These are phyloP conservation scores for Asterophora lycoperdoides DNA, from an alignment of 768 basidiomycete genomes.

Conservation along the genomic window DNA sequence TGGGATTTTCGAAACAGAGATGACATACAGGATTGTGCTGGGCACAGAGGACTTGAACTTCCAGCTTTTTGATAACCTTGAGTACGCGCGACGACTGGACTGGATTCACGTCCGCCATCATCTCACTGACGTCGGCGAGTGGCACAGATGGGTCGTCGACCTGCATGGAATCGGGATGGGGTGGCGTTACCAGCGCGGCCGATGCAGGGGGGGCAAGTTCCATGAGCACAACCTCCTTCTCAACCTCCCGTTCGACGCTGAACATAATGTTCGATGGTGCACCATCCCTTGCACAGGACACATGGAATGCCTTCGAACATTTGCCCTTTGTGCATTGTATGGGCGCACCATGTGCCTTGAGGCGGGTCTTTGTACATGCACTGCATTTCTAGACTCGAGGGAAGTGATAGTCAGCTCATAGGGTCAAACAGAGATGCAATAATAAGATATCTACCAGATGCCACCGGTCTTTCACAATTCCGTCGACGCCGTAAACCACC, in stretches of 20 bases:
- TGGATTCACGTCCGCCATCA: conserved; percentile 5
- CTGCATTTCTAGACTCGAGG: conserved; percentile 80
- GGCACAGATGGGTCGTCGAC: conserved; percentile 26
- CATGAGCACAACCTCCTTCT: conserved; percentile 75
- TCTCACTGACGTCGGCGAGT: conserved; percentile 6
- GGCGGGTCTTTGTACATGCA: conserved; percentile 65
- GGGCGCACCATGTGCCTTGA: conserved; percentile 71
- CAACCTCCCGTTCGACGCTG: conserved; percentile 59
- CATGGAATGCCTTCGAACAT: conserved; percentile 90
- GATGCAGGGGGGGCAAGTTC: conserved; percentile 31
- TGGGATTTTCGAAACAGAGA: neutral
- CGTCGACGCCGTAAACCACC: conserved; percentile 80
- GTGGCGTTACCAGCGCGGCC: conserved; percentile 1
- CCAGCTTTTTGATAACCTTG: conserved; percentile 69
- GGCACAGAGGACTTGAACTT: conserved; percentile 74
- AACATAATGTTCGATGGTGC: conserved; percentile 52
- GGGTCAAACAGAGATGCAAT: neutral
- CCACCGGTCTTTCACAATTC: conserved; percentile 91
- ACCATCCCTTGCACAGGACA: conserved; percentile 77
- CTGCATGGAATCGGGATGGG: conserved; percentile 25
- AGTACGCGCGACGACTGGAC: conserved; percentile 34
- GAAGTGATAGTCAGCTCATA: neutral
- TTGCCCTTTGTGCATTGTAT: conserved; percentile 95
- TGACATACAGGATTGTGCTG: conserved; percentile 86
- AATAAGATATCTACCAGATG: conserved; percentile 60